Evolutionary conservation across 768 basidiomycete genomes (phyloP), one percentile per base, ranked within the genome.

Genomic region (Tulasnella calospora): DNA sequence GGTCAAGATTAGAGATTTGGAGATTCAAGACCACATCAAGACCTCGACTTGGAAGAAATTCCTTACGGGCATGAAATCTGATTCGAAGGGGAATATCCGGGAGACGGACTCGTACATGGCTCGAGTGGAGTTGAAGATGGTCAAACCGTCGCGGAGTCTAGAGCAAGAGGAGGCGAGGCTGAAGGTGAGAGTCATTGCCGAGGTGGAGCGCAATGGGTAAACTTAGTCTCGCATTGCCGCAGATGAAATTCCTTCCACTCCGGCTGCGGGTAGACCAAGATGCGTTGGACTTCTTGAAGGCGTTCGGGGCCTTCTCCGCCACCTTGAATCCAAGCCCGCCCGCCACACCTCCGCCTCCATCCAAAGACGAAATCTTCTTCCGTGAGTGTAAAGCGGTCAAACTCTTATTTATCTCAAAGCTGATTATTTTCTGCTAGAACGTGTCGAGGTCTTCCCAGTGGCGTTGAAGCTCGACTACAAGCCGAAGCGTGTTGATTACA

Each of bases 11-110:
- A 88, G 85, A 78, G 90, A 94, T 79, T 81, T 95, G 27, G 95
- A 98, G 84, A 98, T 99, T 79, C 86, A 99, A 73, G 98, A 99
- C 83, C 96, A 98, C 82, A 95, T 99, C 87, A 96, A 94, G 86
- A 96, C 96, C 0, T 98, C 96, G 12, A 98, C 98, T 0, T 99
- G 98, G 98, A 93, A 92, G 85, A 99, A 97, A 83, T 99, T 99
- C 83, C 85, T 99, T 79, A 96, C 95, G 4, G 90, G 90, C 76
- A 87, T 98, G 82, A 89, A 92, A 51, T 88, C 92, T 9, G 95
- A 97, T 85, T 91, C 93, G 21, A 89, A 89, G 77, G 97, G 97
- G 0, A 94, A 96, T 82, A 86, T 96, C 17, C 89, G 96, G 44
- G 95, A 98, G 85, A 95, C 94, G 6, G 94, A 90, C 72, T 96